Evolutionary conservation across 1,284 basidiomycete species (phyloP).

Genomic region (Cutaneotrichosporon cutaneum): DNA sequence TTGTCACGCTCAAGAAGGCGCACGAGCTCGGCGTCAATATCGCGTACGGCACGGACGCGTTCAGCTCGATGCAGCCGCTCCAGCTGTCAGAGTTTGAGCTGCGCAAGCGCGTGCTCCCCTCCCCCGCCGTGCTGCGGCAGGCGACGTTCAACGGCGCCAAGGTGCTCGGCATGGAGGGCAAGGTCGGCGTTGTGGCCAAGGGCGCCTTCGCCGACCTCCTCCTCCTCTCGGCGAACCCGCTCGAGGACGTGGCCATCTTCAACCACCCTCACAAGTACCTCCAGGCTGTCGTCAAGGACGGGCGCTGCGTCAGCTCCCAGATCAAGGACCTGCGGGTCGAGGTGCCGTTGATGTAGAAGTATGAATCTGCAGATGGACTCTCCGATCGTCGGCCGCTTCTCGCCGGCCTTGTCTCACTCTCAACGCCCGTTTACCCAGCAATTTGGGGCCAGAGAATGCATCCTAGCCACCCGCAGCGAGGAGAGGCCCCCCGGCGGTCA

Average conservation of each 20-base stretch:
- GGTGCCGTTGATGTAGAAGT: constrained; percentile 18
- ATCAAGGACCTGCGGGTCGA: constrained; percentile 34
- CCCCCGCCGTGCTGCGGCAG: constrained; percentile 53
- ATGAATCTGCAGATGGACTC: neutral
- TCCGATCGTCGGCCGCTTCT: no score
- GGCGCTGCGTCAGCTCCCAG: constrained; percentile 29
- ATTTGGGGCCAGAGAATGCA: no score
- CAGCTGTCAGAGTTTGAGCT: constrained; percentile 52
- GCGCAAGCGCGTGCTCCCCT: constrained; percentile 52
- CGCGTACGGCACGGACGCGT: constrained; percentile 35
- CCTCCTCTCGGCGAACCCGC: constrained; percentile 55
- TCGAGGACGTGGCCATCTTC: constrained; percentile 56
- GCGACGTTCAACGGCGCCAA: constrained; percentile 56
- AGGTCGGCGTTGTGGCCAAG: constrained; percentile 51
- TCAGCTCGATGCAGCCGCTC: constrained; percentile 30
- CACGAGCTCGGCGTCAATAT: constrained; percentile 37
- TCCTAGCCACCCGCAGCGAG: no score
- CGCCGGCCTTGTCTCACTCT: no score
- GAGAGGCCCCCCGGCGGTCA: no score
- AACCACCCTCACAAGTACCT: constrained; percentile 52
- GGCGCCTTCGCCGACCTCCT: constrained; percentile 56
- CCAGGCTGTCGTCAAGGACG: constrained; percentile 37
- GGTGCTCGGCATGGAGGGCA: constrained; percentile 49
- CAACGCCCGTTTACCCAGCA: no score
- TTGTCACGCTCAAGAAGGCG: constrained; percentile 31